Base-by-base conservation (phyloP, 192 early-diverging fungal species). In the Jimgerdemannia lactiflua region DNA sequence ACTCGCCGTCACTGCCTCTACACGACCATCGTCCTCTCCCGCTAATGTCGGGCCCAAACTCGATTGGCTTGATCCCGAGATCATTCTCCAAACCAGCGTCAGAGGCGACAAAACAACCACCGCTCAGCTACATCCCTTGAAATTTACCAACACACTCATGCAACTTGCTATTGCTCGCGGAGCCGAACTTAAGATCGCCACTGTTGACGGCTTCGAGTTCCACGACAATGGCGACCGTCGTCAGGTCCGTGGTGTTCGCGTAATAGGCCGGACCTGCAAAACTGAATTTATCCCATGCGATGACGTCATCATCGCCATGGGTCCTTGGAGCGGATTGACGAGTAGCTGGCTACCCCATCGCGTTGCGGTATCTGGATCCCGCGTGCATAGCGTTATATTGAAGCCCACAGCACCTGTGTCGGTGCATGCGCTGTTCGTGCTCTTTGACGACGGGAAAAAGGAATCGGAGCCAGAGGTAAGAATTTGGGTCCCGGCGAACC, bases 101-200 rank as follows among this genome's bases (percentile, higher is more conserved):
- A 75, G 79, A 39, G 85, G 82, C 6, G 75, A 43, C 41, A 71
- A 69, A 9, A 72, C 75, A 8, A 81, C 76, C 44, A 84, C 81
- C 20, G 85, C 83, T 11, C 84, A 85, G 66, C 73, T 85, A 3
- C 79, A 80, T 71, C 84, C 84, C 7, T 65, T 70, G n/a, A 63
- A 79, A 19, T 84, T 85, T 43, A 81, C 82, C 65, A 49, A 74
- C 20, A 71, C 77, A 4, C 68, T 85, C 40, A 67, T 85, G 6
- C 73, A 78, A 14, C 75, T 75, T 29, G 82, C 82, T 10, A 43
- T 75, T 42, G 72, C 43, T 2, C 74, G 77, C 8, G 84, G 84
- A 3, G 77, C 76, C 3, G 59, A 81, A 67, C 73, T 85, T 39
- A n/a, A 14, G 40, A 75, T 79, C 44, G 74, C 59, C 3, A 39